Percentiles rank a stretch among this genome's conserved stretches.
Conservation (phyloP, 2,329 filamentous ascomycete genomes). For the Chaetomiaceae sp. region DNA sequence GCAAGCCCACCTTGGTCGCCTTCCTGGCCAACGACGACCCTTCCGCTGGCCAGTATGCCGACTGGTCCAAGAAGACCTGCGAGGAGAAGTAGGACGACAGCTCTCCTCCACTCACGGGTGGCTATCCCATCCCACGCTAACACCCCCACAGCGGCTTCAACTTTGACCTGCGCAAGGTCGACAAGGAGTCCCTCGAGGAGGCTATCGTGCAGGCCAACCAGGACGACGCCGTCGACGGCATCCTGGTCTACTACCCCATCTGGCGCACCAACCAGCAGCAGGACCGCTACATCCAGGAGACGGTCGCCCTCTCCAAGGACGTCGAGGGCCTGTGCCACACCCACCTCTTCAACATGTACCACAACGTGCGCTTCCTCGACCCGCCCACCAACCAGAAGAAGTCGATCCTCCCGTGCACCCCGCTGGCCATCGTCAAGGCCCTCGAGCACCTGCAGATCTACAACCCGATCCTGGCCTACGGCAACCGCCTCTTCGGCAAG, state of each 20-base stretch:
- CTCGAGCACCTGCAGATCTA: conserved; percentile 94
- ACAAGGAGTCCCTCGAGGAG: conserved; percentile 87
- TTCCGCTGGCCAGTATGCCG: conserved; percentile 86
- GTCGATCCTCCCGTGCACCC: conserved; percentile 91
- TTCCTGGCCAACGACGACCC: conserved; percentile 92
- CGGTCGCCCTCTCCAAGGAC: conserved; percentile 84
- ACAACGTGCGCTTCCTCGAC: conserved; percentile 94
- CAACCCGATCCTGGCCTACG: conserved; percentile 88
- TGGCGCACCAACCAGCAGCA: conserved; percentile 75
- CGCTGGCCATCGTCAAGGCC: conserved; percentile 93
- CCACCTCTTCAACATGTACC: conserved; percentile 99
- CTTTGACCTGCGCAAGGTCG: conserved; percentile 78
- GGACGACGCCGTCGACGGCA: conserved; percentile 72
- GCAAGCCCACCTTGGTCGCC: conserved; percentile 73
- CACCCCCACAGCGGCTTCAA: conserved; percentile 65
- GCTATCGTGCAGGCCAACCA: conserved; percentile 79
- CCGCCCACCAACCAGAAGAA: conserved; percentile 71
- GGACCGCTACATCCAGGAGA: conserved; percentile 94
- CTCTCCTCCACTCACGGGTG: no score
- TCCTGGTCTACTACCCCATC: conserved; percentile 98
- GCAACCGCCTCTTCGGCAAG: conserved; percentile 87
- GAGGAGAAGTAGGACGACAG: conserved; percentile 98
- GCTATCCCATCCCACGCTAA: no score
- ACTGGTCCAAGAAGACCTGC: conserved; percentile 96
- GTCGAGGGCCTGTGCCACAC: conserved; percentile 92